phyloP scores from a whole-genome alignment of 805 yeast species.

The Pichia exigua region DNA sequence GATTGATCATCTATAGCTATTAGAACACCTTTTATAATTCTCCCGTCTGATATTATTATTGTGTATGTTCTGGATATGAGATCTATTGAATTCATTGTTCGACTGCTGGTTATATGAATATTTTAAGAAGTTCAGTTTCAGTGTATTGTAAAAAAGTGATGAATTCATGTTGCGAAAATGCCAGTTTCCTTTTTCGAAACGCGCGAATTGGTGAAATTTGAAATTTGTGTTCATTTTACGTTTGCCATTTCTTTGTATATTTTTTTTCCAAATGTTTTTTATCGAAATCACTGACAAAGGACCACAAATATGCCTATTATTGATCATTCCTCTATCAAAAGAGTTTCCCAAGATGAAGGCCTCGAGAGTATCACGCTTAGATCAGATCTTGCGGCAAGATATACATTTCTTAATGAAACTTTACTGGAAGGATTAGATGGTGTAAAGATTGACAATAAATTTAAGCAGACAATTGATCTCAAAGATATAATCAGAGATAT shows the following conservation, averaged over 20 bases:
- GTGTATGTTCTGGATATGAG: conserved; percentile 27
- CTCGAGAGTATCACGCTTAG: conserved; percentile 26
- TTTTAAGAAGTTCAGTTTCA: too few species aligned
- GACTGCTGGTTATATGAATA: not conserved
- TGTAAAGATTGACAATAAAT: conserved; percentile 6
- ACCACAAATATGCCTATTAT: conserved; percentile 14
- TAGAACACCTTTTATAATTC: conserved; percentile 31
- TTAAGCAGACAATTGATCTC: conserved; percentile 14
- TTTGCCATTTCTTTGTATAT: too few species aligned
- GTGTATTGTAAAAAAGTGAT: not conserved
- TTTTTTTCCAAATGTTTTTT: not conserved
- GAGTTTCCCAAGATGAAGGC: conserved; percentile 18
- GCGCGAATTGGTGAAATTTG: not conserved
- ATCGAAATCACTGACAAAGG: too few species aligned
- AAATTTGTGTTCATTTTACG: not conserved
- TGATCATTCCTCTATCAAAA: conserved; percentile 21
- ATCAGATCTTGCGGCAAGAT: conserved; percentile 29
- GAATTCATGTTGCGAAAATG: not conserved
- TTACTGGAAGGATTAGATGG: conserved; percentile 18
- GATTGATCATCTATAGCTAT: conserved; percentile 38
- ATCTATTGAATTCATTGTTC: conserved; percentile 20
- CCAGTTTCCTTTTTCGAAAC: not conserved
- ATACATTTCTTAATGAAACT: conserved; percentile 26
- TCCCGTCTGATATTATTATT: conserved; percentile 24
- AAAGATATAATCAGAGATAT: conserved; percentile 17